Base-by-base conservation (phyloP, 331 rosid species). In the Dryas integrifolia region DNA sequence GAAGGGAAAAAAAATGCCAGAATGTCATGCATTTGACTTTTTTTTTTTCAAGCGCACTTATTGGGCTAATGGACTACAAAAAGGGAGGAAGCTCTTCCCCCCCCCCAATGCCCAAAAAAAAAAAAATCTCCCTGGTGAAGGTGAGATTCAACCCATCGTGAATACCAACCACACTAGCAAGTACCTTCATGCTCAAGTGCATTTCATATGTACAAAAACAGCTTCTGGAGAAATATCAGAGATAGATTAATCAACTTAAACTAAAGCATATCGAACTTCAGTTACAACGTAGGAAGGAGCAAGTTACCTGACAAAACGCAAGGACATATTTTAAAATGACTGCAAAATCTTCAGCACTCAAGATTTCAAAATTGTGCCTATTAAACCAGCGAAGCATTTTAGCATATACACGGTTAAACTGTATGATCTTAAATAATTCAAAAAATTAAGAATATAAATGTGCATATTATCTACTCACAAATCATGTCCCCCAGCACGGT, bases 221-320 rank as follows among this genome's bases (percentile, higher is more conserved):
- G 10, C 58, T 69, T 39, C 65, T 6, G 38, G 7, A 55, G 9
- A 38, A 4, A 43, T 7, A 61, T 55, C 49, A 26, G 65, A 56
- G 2, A 43, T 18, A 39, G 52, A 21, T 44, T 68, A 50, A 39
- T 21, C 73, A 56, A 56, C 49, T 49, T 6, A 45, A 50, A 21
- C 8, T 47, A 51, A 58, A 49, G 57, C 44, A 67, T 14, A 9
- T 50, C 6, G 1, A 48, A 62, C 72, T 51, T n/a, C 9, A 39
- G 24, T 10, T 47, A 8, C 49, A 67, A 21, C 26, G 62, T 14
- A 58, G 14, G 38, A 53, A 83, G 76, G 70, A 76, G 67, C 74
- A 73, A 83, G 64, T 76, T 81, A 95, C 99, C 99, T 88, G 92
- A 77, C 87, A 88, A 78, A 86, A 79, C 80, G 77, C 79, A 65